Base-by-base conservation (phyloP, 768 basidiomycete species). In the Podaxis rugospora region DNA sequence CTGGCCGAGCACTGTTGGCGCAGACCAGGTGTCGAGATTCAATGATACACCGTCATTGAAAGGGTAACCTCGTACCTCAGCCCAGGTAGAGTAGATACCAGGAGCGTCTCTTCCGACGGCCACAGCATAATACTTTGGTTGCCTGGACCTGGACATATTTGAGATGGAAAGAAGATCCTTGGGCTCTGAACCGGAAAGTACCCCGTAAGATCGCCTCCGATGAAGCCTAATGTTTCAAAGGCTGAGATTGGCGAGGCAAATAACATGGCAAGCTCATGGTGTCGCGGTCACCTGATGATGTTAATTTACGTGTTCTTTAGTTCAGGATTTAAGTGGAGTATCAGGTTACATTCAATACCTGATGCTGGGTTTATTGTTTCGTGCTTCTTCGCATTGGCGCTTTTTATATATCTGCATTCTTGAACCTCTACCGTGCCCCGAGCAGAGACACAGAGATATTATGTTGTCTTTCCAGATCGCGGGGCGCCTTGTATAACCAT, bases 101-200 rank as follows among this genome's bases (percentile, higher is more conserved):
- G 83, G 80, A 1, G 85, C 88, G 61, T 81, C 74, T 27, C 84
- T 74, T 1, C 88, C 88, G 40, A 77, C 70, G 39, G 75, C 72
- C 1, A 89, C 87, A 2, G 88, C 88, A 57, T 88, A 89, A 63
- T 72, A 87, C 63, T 85, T 87, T n/a, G 55, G 52, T 52, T 66
- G 66, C 28, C 63, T 55, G 44, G 66, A 57, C 59, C 70, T 73
- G 36, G 72, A 71, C 74, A 75, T 74, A 1, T 3, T 56, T 27
- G 6, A 27, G 21, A 47, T 16, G 36, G 21, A 18, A 18, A 42
- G 25, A 42, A 42, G 25, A 42, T n/a, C 10, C 18, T 35, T 53
- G 37, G 7, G 28, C 9, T 25, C 3, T 44, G 42, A 32, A 32
- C 28, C 28, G 28, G 28, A 7, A 16, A 18, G n/a, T 44, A 44